Conservation (phyloP, 108 stramenopile species). For the Pseudonitzschia delicatissima region DNA sequence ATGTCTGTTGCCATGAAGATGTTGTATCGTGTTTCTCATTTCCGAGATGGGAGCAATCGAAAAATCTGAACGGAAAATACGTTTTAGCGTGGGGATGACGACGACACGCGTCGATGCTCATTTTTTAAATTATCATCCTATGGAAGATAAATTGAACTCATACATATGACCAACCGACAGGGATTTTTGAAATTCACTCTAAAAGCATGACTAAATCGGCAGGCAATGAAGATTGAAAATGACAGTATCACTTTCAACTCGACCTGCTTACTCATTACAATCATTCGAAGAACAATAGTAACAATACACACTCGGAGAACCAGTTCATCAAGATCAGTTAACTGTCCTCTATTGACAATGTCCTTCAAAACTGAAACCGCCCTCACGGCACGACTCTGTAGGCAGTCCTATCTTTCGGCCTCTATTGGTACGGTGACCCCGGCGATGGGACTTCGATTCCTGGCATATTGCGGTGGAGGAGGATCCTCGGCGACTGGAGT, state of each 20-base stretch:
- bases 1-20: too few species aligned
- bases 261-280: neutral
- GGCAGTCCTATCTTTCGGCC: conserved; percentile 62
- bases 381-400: conserved; percentile 42
- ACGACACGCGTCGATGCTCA: too few species aligned
- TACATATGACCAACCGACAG: too few species aligned
- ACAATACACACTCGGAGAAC: neutral
- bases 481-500: conserved; percentile 74
- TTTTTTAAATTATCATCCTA: too few species aligned
- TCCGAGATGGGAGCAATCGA: too few species aligned
- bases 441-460: conserved; percentile 44
- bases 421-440: conserved; percentile 60
- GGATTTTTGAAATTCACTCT: too few species aligned
- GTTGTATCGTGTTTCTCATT: too few species aligned
- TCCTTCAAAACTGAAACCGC: conserved; percentile 29
- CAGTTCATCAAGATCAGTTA: neutral
- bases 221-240: too few species aligned
- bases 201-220: neutral
- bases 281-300: neutral
- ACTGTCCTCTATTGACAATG: neutral
- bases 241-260: too few species aligned
- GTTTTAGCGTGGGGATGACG: too few species aligned
- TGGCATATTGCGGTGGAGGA: conserved; percentile 76
- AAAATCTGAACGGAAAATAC: too few species aligned
- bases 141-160: too few species aligned